Conservation (phyloP, 2,329 filamentous ascomycete species). For the Zymoseptoria ardabiliae region DNA sequence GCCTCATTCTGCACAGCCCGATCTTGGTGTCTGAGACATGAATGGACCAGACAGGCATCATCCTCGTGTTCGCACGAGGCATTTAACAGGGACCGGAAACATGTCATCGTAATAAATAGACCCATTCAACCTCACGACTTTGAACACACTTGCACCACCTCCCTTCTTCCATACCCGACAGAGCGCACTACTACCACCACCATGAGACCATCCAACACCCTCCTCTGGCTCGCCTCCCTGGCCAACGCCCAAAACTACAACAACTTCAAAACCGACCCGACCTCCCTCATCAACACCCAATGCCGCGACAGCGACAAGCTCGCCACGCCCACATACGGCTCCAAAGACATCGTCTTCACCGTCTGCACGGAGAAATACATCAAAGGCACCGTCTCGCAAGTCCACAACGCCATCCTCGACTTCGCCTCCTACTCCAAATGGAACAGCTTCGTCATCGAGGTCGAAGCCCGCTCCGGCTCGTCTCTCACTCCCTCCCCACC, state of each 20-base stretch:
- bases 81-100: no score
- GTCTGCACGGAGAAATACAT: not conserved
- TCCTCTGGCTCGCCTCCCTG: not conserved
- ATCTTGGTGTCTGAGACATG: no score
- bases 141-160: not conserved
- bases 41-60: no score
- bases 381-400: not conserved
- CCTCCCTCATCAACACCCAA: not conserved
- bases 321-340: not conserved
- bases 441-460: not conserved
- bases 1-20: no score
- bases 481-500: not conserved
- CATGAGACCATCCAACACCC: not conserved
- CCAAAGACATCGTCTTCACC: not conserved
- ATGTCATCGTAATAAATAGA: no score
- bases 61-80: no score
- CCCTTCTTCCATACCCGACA: not conserved
- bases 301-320: not conserved
- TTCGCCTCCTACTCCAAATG: not conserved
- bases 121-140: no score
- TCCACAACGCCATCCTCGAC: not conserved
- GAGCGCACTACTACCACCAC: not conserved
- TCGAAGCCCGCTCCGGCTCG: not conserved
- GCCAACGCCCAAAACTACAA: not conserved
- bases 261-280: not conserved